Evolutionary conservation across 2,329 filamentous ascomycete species (phyloP).

Genomic region (Alternaria panax): DNA sequence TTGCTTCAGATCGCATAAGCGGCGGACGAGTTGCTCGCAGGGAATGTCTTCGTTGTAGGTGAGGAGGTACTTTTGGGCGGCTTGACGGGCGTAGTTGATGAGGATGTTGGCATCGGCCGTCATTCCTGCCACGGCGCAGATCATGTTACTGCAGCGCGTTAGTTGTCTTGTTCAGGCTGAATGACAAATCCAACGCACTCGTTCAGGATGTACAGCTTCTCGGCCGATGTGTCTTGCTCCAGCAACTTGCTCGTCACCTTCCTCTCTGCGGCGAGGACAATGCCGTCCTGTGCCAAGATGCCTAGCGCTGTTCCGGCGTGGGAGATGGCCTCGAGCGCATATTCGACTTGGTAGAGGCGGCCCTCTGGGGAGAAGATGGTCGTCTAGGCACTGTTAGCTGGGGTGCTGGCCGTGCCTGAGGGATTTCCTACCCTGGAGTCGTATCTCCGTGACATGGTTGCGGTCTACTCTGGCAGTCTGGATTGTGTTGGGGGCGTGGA

Average conservation of each 20-base stretch:
- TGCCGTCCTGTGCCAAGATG: constrained; percentile 96
- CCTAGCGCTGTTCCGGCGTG: constrained; percentile 97
- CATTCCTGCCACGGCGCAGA: constrained; percentile 98
- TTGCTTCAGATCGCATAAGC: constrained; percentile 97
- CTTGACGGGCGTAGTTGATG: constrained; percentile 98
- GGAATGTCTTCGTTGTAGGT: constrained; percentile 99
- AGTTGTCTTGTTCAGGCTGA: not conserved
- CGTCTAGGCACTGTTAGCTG: constrained; percentile 66
- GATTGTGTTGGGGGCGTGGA: constrained; percentile 8
- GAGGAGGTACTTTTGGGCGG: constrained; percentile 94
- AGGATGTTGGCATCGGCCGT: constrained; percentile 99
- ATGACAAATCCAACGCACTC: constrained; percentile 69
- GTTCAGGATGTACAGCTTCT: constrained; percentile 99
- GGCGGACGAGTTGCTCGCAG: constrained; percentile 96
- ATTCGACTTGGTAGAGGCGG: constrained; percentile 98
- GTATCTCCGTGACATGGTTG: constrained; percentile 91
- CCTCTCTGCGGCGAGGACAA: constrained; percentile 95
- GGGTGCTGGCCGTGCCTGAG: constrained; percentile 7
- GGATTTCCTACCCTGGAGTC: constrained; percentile 81
- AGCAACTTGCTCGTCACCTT: constrained; percentile 99
- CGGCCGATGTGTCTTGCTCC: constrained; percentile 98
- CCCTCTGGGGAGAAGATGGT: constrained; percentile 99
- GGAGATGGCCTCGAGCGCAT: constrained; percentile 97
- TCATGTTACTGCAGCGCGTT: constrained; percentile 83
- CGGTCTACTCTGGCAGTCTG: constrained; percentile 13